Percentiles rank a stretch among this genome's conserved stretches.
These are phyloP conservation scores for Monosporascus sp. DNA, from an alignment of 2,329 filamentous ascomycete genomes.

Conservation along the genomic window DNA sequence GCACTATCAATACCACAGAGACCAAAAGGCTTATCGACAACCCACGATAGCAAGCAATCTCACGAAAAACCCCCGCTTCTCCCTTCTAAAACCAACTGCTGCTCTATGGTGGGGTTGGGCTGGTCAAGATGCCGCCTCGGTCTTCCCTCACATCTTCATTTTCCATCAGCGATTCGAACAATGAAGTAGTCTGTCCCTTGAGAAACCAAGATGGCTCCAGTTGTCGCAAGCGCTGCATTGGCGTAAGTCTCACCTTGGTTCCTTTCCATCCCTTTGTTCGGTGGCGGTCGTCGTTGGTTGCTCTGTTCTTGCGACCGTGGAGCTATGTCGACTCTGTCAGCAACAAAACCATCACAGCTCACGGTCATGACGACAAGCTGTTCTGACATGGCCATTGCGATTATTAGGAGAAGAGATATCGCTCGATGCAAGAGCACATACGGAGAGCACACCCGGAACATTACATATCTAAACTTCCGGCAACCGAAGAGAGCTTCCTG, in stretches of 20 bases:
- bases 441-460: conserved; percentile 93
- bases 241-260: conserved; percentile 62
- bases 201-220: conserved; percentile 93
- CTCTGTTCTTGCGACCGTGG: conserved; percentile 2
- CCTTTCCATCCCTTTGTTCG: conserved; percentile 1
- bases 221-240: conserved; percentile 95
- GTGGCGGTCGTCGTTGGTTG: conserved; percentile 1
- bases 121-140: conserved; percentile 77
- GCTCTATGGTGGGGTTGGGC: conserved; percentile 46
- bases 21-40: not conserved
- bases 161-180: conserved; percentile 84
- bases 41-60: conserved; percentile 9
- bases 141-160: conserved; percentile 84
- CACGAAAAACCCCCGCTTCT: conserved; percentile 22
- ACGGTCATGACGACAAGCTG: not conserved
- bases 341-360: not conserved
- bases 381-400: conserved; percentile 18
- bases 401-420: conserved; percentile 82
- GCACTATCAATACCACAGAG: not conserved
- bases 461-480: conserved; percentile 95
- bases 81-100: conserved; percentile 29
- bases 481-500: conserved; percentile 94
- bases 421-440: conserved; percentile 99
- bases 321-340: conserved; percentile 4
- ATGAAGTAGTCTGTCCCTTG: conserved; percentile 94